Base-by-base conservation (phyloP, 257 asterid species). In the Scutellaria minor region DNA sequence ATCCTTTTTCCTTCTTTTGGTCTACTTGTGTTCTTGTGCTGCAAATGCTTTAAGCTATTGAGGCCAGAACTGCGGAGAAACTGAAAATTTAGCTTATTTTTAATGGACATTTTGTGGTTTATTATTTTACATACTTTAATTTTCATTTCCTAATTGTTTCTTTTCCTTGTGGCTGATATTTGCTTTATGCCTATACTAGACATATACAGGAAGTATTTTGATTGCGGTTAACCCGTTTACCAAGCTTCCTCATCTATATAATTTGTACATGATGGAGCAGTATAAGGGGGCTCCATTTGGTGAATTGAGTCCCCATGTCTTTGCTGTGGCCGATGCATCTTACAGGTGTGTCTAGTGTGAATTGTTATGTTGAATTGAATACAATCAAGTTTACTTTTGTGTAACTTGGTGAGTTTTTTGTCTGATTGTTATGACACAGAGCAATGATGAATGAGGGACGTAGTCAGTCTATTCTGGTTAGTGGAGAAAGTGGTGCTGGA, bases 401-500 rank as follows among this genome's bases (percentile, higher is more conserved):
- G 9, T 73, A 68, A 71, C 62, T 39, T 64, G 68, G 40, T 70
- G 66, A 70, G 78, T 73, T 31, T 79, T 73, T 24, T 9, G 15
- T 62, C 67, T 84, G 74, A 64, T 67, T 75, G 66, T 69, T 78
- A 37, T 77, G 78, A 76, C 59, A 56, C 75, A 95, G 99, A 82
- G 97, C 98, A 58, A 95, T 95, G 99, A 85, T 87, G 94, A 78
- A 84, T 66, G 98, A 95, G 80, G 79, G 88, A 73, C 78, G 68
- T 74, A 95, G 99, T 83, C 99, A 95, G 77, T 91, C 99, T 66
- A 92, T 95, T 78, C 92, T 95, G 77, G 99, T 95, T 67, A 95
- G 99, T 71, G 99, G 99, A 41, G 99, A 95, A 85, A 95, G 99
- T 80, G 99, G 99, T 72, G 99, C 99, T n/a, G 99, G 98, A 35